Base-by-base conservation (phyloP, 345 rosid species). In the Populus ilicifolia region DNA sequence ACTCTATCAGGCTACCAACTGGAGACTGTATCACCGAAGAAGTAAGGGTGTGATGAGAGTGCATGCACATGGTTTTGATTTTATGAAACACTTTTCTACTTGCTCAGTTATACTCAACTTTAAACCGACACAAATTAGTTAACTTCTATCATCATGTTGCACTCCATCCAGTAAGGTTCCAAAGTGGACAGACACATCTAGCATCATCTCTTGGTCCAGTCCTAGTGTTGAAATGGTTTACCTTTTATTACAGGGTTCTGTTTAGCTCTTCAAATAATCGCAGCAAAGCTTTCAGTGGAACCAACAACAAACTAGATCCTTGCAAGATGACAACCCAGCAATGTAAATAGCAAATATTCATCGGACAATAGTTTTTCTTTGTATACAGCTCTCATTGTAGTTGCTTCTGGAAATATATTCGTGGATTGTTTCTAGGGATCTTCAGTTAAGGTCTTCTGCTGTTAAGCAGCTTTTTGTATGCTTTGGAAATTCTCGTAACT, bases 11-110 rank as follows among this genome's bases (percentile, higher is more conserved):
- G 80, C 69, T 33, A 80, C 79, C 84, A 79, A 84, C 81, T 39
- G 41, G 85, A 87, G 74, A 77, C 82, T 70, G 61, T 52, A 61
- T 80, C 82, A 61, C 82, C 85, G 29, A 84, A 89, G 81, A 88
- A 87, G 97, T 77, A 29, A 38, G 65, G 41, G 27, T 48, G 9
- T 44, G 62, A 3, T 13, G 61, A 27, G 43, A 74, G 52, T 20
- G 65, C 69, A 10, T 82, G 33, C 75, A 43, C 72, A 48, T 54
- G 10, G 25, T 27, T 73, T 25, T 78, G 39, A 38, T 59, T 13
- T 63, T 64, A 23, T 29, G 72, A 59, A 23, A 48, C 17, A 33
- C 63, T 5, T 9, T 61, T 17, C 30, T 33, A 20, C 27, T 72
- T 1, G 54, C 8, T 48, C 54, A 54, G 61, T 79, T 52, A 43